These are phyloP conservation scores for Aspergillus tanneri DNA, from an alignment of 2,329 filamentous ascomycete genomes.

Conservation along the genomic window DNA sequence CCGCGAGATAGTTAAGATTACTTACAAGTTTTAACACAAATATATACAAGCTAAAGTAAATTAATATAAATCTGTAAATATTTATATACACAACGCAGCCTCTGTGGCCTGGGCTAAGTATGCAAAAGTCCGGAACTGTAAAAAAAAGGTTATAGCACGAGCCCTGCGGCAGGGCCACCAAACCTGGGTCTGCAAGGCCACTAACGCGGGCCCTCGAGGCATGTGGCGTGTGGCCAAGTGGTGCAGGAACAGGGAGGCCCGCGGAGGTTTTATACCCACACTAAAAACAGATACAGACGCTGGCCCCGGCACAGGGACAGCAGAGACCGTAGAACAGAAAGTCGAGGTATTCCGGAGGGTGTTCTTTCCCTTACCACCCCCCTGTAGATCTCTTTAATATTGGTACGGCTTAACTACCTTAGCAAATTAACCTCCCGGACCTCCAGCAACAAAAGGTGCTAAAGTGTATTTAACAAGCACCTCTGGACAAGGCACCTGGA, in stretches of 20 bases:
- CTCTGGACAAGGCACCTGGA: slow-evolving; percentile 4
- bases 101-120: background rate
- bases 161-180: background rate
- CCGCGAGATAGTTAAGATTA: background rate
- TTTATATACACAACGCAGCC: background rate
- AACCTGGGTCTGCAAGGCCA: background rate
- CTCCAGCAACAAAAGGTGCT: background rate
- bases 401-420: slow-evolving; percentile 11
- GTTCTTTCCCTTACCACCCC: slow-evolving; percentile 4
- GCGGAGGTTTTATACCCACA: slow-evolving; percentile 15
- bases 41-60: too few relatives aligned
- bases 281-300: slow-evolving; percentile 2
- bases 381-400: background rate
- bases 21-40: background rate
- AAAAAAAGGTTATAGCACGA: background rate
- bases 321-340: slow-evolving; percentile 4
- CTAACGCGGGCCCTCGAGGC: slow-evolving; percentile 1
- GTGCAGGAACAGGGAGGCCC: slow-evolving; percentile 20
- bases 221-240: slow-evolving; percentile 25
- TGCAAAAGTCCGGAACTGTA: background rate
- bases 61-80: too few relatives aligned
- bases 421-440: slow-evolving; percentile 1
- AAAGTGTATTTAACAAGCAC: background rate
- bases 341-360: background rate
- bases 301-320: too few relatives aligned